Evolutionary conservation across 2,329 filamentous ascomycete genomes (phyloP).

Genomic region (Cladophialophora psammophila): DNA sequence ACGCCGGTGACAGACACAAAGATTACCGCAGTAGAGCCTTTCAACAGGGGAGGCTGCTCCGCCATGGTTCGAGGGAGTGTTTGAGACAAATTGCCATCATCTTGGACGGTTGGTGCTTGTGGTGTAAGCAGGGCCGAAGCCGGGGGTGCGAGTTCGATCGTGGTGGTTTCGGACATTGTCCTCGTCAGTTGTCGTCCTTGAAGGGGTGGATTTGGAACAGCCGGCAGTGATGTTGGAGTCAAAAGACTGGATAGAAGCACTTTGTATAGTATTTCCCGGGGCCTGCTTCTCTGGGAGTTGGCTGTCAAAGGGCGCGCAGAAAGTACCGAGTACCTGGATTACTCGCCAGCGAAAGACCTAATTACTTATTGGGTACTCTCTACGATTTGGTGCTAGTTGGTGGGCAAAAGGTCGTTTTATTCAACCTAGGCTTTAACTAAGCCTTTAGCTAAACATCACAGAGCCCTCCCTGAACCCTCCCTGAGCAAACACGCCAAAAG

Average conservation of each 20-base stretch:
- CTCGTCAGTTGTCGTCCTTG: not conserved
- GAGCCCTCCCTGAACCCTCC: too few species aligned
- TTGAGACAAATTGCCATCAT: not conserved
- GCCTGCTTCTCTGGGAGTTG: too few species aligned
- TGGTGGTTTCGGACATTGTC: conserved; percentile 19
- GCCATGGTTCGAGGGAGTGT: not conserved
- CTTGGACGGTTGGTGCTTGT: not conserved
- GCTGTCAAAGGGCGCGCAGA: too few species aligned
- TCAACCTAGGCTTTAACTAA: too few species aligned
- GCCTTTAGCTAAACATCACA: too few species aligned
- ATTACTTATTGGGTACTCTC: too few species aligned
- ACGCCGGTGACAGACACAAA: conserved; percentile 32
- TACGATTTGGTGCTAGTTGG: too few species aligned
- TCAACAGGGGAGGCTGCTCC: conserved; percentile 2
- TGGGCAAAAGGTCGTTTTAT: too few species aligned
- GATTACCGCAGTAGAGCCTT: conserved; percentile 27
- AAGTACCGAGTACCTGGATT: too few species aligned
- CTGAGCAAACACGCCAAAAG: too few species aligned
- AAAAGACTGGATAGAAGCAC: not conserved
- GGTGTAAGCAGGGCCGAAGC: conserved; percentile 3
- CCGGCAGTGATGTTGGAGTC: not conserved
- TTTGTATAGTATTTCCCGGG: not conserved
- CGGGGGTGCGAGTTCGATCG: conserved; percentile 16
- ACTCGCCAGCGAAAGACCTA: too few species aligned
- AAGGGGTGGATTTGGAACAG: not conserved